Evolutionary conservation across 2,329 filamentous ascomycete genomes (phyloP).

Genomic region (Corinectria fuckeliana): DNA sequence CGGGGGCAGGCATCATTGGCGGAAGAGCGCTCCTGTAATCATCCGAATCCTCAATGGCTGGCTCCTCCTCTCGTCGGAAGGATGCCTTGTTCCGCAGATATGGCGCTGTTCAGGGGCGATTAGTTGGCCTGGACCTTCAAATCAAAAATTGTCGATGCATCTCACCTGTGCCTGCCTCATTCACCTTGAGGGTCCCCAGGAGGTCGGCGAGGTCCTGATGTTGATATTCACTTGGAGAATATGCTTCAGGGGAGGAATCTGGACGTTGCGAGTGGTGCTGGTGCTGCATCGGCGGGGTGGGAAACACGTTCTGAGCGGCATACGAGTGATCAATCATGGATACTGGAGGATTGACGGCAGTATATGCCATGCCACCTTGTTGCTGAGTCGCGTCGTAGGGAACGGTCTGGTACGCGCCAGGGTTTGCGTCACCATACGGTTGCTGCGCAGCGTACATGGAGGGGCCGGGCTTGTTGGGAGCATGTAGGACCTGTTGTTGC

Average conservation of each 20-base stretch:
- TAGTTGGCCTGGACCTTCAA: conserved; percentile 21
- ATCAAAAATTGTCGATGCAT: not conserved
- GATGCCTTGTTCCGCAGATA: conserved; percentile 75
- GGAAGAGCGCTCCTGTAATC: conserved; percentile 77
- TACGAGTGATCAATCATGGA: conserved; percentile 61
- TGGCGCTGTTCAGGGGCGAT: conserved; percentile 62
- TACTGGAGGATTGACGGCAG: conserved; percentile 56
- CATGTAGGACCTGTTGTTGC: conserved; percentile 53
- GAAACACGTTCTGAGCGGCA: conserved; percentile 56
- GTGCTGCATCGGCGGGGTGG: conserved; percentile 55
- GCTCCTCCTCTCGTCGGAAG: conserved; percentile 61
- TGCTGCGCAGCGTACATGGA: conserved; percentile 57
- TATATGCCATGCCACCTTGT: conserved; percentile 60
- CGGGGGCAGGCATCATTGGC: conserved; percentile 69
- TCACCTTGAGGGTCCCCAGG: conserved; percentile 84
- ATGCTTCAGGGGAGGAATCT: conserved; percentile 54
- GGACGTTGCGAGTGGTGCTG: conserved; percentile 31
- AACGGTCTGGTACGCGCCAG: conserved; percentile 54
- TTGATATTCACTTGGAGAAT: conserved; percentile 68
- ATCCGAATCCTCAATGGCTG: conserved; percentile 72
- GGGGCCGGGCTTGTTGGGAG: conserved; percentile 48
- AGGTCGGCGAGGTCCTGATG: conserved; percentile 79
- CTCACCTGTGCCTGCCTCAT: conserved; percentile 85
- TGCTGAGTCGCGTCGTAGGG: conserved; percentile 54
- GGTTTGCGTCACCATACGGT: conserved; percentile 54